Percentiles rank a stretch among this genome's conserved stretches.
phyloP scores from a whole-genome alignment of 2,329 filamentous ascomycete genomes.

The Metarhizium robertsii region DNA sequence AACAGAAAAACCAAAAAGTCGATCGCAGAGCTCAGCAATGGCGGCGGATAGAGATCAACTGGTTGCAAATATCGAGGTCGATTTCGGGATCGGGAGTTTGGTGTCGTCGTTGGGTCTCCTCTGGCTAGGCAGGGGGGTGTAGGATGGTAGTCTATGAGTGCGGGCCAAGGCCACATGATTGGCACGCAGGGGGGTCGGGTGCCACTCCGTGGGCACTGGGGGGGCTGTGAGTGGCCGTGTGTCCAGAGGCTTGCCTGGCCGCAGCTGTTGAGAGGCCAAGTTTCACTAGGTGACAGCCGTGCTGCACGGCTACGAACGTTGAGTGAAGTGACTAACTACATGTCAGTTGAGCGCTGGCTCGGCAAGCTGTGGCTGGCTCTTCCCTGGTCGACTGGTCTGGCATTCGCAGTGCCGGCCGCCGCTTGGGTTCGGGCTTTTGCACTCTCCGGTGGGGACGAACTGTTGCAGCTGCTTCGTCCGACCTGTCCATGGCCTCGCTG shows the following conservation, averaged over 20 bases:
- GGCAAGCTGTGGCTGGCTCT: not conserved
- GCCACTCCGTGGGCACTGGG: constrained; percentile 5
- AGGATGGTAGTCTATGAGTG: constrained; percentile 12
- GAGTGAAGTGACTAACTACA: not conserved
- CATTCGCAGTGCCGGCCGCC: no score
- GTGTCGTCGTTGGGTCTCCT: not conserved
- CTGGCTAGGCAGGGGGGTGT: constrained; percentile 8
- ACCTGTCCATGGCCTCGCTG: not conserved
- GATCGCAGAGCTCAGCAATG: not conserved
- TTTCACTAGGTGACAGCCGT: not conserved
- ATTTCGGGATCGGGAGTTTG: constrained; percentile 1
- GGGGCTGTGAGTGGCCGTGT: constrained; percentile 11
- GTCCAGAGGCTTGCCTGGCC: not conserved
- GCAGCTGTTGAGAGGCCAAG: not conserved
- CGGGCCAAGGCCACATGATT: constrained; percentile 22
- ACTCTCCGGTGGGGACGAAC: not conserved
- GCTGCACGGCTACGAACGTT: not conserved
- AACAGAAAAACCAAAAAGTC: constrained; percentile 8
- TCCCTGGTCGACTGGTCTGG: not conserved
- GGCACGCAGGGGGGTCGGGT: constrained; percentile 12
- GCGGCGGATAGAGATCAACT: not conserved
- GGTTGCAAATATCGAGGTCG: constrained; percentile 15
- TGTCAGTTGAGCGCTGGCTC: no score
- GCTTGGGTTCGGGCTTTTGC: not conserved
- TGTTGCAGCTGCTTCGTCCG: not conserved